Percentiles rank a stretch among this genome's conserved stretches.
Evolutionary conservation across 1,284 basidiomycete species (phyloP).

Genomic region (Cryptococcus neoformans): DNA sequence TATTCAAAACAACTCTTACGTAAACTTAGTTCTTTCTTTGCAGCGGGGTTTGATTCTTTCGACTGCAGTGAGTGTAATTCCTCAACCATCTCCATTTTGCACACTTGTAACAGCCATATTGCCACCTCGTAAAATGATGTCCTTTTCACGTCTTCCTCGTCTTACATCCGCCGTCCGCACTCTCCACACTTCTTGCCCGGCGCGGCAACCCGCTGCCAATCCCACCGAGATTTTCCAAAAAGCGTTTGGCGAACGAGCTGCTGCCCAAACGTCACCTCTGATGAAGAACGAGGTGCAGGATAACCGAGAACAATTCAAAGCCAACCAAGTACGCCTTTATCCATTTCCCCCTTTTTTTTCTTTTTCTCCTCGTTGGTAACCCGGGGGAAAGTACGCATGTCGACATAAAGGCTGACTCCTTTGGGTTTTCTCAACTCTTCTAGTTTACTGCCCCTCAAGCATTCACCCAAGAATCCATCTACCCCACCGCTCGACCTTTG

Average conservation of each 20-base stretch:
- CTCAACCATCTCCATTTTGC: background rate
- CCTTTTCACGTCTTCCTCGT: background rate
- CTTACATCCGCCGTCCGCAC: background rate
- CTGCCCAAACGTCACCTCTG: background rate
- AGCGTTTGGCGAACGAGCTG: background rate
- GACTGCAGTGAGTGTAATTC: no score
- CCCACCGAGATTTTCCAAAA: background rate
- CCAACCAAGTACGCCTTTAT: background rate
- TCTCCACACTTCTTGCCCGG: background rate
- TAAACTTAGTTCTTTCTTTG: no score
- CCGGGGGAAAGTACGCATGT: no score
- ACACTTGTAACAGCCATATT: background rate
- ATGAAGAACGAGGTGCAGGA: background rate
- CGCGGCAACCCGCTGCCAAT: background rate
- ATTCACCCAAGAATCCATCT: slow-evolving; percentile 7
- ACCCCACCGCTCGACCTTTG: slow-evolving; percentile 6
- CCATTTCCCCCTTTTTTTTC: background rate
- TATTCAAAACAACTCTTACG: no score
- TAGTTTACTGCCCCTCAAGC: slow-evolving; percentile 9
- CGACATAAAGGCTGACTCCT: no score
- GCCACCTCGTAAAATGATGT: background rate
- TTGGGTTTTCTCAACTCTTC: background rate
- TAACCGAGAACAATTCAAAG: background rate
- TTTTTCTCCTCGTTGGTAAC: background rate
- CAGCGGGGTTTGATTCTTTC: no score